Evolutionary conservation across 805 yeast species (phyloP), one percentile per base, ranked within the genome.

Genomic region (Nakazawaea anatomiae): DNA sequence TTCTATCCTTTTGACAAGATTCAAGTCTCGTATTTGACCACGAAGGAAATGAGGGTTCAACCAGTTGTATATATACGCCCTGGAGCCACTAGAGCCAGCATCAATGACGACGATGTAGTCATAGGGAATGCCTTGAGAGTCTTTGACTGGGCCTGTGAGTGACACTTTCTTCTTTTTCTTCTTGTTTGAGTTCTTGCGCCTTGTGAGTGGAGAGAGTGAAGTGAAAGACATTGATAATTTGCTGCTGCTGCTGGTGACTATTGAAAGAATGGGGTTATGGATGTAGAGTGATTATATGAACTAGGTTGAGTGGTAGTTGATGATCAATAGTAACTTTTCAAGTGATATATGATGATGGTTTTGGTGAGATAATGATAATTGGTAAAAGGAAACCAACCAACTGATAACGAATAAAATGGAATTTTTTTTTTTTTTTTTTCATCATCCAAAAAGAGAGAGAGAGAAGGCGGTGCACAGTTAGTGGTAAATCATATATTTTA

Each of bases 51-150:
- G 53, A 0, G 79, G 72, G 48, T 76, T 74, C 41, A 69, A 61
- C 81, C 82, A 84, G 50, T 75, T 71, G 64, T 83, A 83, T 1
- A 83, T 72, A 56, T 72, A 80, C 0, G 83, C 86, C 18, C 88
- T 61, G 0, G 86, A 76, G 0, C 88, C 88, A 52, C 74, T 80
- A 3, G 87, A 80, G 0, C 89, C 88, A 1, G 87, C 79, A 61
- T 83, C 89, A 2, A 83, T 75, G 4, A 83, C 71, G 2, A 83
- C 73, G 3, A 82, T 75, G 59, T 82, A 83, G 60, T 83, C 82
- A 52, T 76, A 79, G 0, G 85, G 85, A 1, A 75, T 63, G 2
- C 76, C 77, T 1, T 71, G 61, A 2, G 61, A 57, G 48, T 75
- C 72, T 31, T 61, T 60, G 2, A 75, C 55, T 0, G 74, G 72